Evolutionary conservation across 148 eudicot species (phyloP).

Genomic region (Suaeda aralocaspica): DNA sequence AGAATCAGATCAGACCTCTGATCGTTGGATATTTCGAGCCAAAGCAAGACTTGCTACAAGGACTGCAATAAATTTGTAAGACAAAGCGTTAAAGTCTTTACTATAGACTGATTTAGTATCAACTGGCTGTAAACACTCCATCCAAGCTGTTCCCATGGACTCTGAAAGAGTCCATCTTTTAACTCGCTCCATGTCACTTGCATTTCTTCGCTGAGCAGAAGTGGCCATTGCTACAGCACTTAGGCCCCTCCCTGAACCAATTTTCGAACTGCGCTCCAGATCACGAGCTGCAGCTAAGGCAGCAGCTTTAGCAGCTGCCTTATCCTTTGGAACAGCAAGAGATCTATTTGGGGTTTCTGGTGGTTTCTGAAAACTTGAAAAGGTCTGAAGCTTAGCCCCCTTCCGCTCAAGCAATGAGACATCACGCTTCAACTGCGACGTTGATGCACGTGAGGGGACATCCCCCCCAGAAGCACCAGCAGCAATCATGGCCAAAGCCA

Average conservation of each 20-base stretch:
- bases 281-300: conserved; percentile 99
- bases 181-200: conserved; percentile 80
- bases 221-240: conserved; percentile 99
- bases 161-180: conserved; percentile 90
- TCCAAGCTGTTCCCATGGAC: conserved; percentile 99
- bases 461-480: conserved; percentile 99
- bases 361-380: conserved; percentile 91
- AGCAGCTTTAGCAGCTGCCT: conserved; percentile 97
- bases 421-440: conserved; percentile 73
- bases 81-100: conserved; percentile 87
- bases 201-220: conserved; percentile 78
- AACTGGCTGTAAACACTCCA: conserved; percentile 90
- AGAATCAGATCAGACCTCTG: conserved; percentile 56
- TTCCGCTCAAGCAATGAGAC: conserved; percentile 82
- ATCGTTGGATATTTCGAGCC: conserved; percentile 95
- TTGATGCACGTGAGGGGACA: conserved; percentile 58
- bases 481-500: conserved; percentile 99
- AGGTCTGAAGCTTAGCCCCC: conserved; percentile 68
- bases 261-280: conserved; percentile 92
- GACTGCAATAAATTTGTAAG: conserved; percentile 89
- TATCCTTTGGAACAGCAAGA: conserved; percentile 64
- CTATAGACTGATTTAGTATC: conserved; percentile 86
- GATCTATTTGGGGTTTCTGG: conserved; percentile 48
- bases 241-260: conserved; percentile 98
- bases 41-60: conserved; percentile 97